Base-by-base conservation (phyloP, 805 yeast species). In the Starmerella kuoi region DNA sequence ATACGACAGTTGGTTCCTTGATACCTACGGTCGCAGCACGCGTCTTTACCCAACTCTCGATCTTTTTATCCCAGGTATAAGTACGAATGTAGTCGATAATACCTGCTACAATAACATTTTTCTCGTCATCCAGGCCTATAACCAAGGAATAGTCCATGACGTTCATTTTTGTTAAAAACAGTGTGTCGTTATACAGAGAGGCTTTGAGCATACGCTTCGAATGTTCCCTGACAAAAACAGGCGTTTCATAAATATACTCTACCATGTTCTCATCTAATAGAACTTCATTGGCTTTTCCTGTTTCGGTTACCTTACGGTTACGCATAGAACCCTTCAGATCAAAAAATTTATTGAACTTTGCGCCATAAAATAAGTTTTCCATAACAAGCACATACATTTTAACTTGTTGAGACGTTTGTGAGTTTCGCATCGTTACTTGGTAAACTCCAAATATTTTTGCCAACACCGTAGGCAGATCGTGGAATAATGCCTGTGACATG, bases 41-140 rank as follows among this genome's bases (percentile, higher is more conserved):
- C 43, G 94, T 98, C 59, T 91, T 91, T 28, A 91, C 98, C 98
- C 98, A 91, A 59, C 94, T 86, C 59, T 91, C 99, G 22, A 91
- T 74, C 61, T 87, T 91, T 61, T 91, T 91, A 56, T 91, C 99
- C 99, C 99, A 91, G 0, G 99, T 91, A 55, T 88, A 91, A 0
- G 98, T 86, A 45, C 99, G 64, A 34, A 91, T 77, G 67, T 93
- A 91, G 60, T 91, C 81, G 47, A 91, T 87, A 31, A 91, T 87
- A 3, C 99, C 99, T 12, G 87, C 95, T 17, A 86, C 85, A 28
- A 91, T 66, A 41, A 78, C 78, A 11, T 65, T 58, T 35, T 66
- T 69, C 14, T 61, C 64, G 9, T 69, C 65, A 57, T 91, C 94
- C 31, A 91, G 83, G 0, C 97, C 99, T 46, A 91, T 79, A 8